Conservation (phyloP, 805 yeast species). For the Spathaspora arborariae region DNA sequence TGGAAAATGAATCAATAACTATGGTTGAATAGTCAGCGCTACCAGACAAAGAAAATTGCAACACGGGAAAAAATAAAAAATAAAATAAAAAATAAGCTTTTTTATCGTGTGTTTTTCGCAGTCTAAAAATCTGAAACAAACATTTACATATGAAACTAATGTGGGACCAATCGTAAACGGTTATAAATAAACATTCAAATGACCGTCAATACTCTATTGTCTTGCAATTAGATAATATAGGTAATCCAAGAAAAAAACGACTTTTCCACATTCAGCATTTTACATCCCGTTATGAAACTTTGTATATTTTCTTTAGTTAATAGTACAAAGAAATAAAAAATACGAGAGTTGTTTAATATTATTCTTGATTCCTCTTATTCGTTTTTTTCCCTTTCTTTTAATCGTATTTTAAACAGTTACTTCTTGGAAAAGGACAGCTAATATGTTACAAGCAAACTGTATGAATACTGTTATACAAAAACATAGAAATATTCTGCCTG, state of each 20-base stretch:
- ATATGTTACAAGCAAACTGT: neutral
- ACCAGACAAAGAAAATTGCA: neutral
- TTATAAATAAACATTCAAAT: too few species aligned
- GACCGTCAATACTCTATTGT: too few species aligned
- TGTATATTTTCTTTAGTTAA: too few species aligned
- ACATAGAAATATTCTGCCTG: neutral
- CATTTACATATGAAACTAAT: neutral
- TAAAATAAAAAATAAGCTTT: too few species aligned
- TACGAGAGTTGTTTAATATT: too few species aligned
- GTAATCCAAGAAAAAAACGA: too few species aligned
- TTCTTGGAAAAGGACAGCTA: neutral
- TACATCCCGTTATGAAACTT: too few species aligned
- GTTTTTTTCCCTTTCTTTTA: neutral
- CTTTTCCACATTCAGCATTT: too few species aligned
- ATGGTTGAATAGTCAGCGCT: slow-evolving; percentile 5
- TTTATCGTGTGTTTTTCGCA: neutral
- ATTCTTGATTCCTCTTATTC: too few species aligned
- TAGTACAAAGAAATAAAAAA: too few species aligned
- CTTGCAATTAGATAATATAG: too few species aligned
- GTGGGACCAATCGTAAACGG: neutral
- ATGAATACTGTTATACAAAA: neutral
- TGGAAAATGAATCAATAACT: slow-evolving; percentile 43
- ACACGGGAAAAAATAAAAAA: neutral
- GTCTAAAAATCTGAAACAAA: neutral
- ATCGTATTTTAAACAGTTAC: too few species aligned